These are phyloP conservation scores for Warburgia ugandensis DNA, from an alignment of 164 flowering plant genomes.

Conservation along the genomic window DNA sequence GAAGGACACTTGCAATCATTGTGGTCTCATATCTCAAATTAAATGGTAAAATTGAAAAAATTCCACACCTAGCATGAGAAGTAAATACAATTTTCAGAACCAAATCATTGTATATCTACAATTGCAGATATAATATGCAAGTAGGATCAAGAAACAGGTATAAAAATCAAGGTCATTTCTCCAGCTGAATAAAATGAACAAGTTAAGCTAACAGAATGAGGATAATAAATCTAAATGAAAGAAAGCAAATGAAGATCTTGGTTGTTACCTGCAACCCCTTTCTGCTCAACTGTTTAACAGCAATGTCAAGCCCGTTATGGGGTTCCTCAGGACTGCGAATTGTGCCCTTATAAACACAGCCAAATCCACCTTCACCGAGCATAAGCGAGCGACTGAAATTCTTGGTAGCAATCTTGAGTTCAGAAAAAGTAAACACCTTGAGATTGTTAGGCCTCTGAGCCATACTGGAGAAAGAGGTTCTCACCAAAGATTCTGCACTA, in stretches of 20 bases:
- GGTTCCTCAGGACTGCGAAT: conserved; percentile 54
- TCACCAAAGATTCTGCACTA: conserved; percentile 51
- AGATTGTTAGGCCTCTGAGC: conserved; percentile 67
- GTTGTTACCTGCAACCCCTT: conserved; percentile 83
- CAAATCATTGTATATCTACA: no score
- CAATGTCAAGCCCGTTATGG: conserved; percentile 46
- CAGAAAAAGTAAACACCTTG: conserved; percentile 55
- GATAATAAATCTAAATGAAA: no score
- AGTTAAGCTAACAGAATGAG: no score
- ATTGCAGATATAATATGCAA: no score
- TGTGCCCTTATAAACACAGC: conserved; percentile 75
- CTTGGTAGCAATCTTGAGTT: conserved; percentile 65
- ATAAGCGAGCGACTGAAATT: conserved; percentile 58
- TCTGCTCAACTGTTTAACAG: conserved; percentile 75
- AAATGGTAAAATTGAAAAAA: no score
- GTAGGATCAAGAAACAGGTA: no score
- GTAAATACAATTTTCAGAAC: no score
- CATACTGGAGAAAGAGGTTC: conserved; percentile 31
- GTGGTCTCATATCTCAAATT: no score
- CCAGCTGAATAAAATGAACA: no score
- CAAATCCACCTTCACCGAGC: conserved; percentile 98
- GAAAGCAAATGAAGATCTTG: conserved; percentile 8
- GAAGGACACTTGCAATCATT: no score
- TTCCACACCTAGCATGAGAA: no score
- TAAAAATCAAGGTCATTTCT: no score